Percentiles rank a stretch among this genome's conserved stretches.
Conservation (phyloP, 139 green algal species). For the Tetradesmus obliquus region DNA sequence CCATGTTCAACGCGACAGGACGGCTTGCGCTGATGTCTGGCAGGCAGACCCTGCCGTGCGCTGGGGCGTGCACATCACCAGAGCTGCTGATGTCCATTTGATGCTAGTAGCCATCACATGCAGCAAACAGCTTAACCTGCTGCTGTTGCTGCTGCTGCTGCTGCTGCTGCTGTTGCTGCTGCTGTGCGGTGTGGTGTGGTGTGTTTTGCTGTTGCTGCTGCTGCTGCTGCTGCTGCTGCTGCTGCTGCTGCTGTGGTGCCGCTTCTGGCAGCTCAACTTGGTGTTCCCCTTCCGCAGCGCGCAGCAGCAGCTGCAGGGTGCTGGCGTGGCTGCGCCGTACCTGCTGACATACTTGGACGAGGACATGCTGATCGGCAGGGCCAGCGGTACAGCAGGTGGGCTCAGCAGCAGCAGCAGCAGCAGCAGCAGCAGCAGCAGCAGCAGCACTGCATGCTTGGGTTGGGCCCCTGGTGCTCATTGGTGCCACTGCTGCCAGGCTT, state of each 20-base stretch:
- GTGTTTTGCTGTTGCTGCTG: neutral
- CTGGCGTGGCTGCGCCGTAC: conserved; percentile 35
- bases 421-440: neutral
- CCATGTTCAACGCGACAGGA: no score
- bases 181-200: neutral
- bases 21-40: no score
- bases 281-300: conserved; percentile 61
- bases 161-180: neutral
- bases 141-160: neutral
- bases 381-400: conserved; percentile 46
- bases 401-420: conserved; percentile 43
- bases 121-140: neutral
- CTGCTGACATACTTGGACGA: conserved; percentile 70
- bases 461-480: no score
- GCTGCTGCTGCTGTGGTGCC: neutral
- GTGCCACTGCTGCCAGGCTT: no score
- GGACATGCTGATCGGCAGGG: conserved; percentile 70
- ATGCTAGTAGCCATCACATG: no score
- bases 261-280: conserved; percentile 46
- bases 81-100: no score
- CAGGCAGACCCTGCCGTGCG: no score
- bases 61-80: no score
- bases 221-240: neutral
- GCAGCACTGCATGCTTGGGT: neutral
- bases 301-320: conserved; percentile 47